Conservation (phyloP, 1,284 basidiomycete genomes). For the Quambalaria eucalypti region DNA sequence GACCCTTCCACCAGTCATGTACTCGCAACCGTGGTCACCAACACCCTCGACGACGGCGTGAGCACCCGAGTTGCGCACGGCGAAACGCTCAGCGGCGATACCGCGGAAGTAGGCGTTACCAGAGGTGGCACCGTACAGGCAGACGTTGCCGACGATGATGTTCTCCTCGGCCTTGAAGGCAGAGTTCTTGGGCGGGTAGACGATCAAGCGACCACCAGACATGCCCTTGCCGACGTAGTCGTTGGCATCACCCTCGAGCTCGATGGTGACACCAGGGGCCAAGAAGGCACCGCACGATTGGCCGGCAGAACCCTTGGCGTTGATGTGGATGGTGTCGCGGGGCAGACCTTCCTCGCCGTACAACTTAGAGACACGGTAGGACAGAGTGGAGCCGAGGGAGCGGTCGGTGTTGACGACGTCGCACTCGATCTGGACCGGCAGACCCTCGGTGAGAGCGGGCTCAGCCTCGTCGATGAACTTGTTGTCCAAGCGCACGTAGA, state of each 20-base stretch:
- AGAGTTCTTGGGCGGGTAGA: constrained; percentile 41
- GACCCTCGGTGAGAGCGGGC: constrained; percentile 32
- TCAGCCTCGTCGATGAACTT: constrained; percentile 44
- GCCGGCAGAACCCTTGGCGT: constrained; percentile 39
- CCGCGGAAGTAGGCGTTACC: constrained; percentile 41
- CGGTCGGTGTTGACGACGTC: constrained; percentile 44
- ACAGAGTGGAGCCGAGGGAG: constrained; percentile 42
- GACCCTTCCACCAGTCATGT: constrained; percentile 36
- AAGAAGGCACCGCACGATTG: constrained; percentile 42
- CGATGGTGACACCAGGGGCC: constrained; percentile 39
- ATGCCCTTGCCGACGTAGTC: constrained; percentile 39
- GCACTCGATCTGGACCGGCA: constrained; percentile 43
- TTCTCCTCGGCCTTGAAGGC: constrained; percentile 44
- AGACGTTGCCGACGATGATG: constrained; percentile 37
- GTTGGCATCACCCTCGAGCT: constrained; percentile 40
- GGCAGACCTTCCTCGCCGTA: constrained; percentile 41
- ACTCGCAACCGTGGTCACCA: constrained; percentile 37
- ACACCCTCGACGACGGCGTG: constrained; percentile 41
- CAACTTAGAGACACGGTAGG: constrained; percentile 41
- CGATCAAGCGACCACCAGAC: constrained; percentile 33
- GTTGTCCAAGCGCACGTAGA: constrained; percentile 43
- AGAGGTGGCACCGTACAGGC: constrained; percentile 26
- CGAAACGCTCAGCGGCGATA: constrained; percentile 40
- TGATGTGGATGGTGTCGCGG: constrained; percentile 43
- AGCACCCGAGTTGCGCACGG: constrained; percentile 43